Percentiles rank a stretch among this genome's conserved stretches.
These are phyloP conservation scores for Suillus brevipes DNA, from an alignment of 768 basidiomycete genomes.

Conservation along the genomic window DNA sequence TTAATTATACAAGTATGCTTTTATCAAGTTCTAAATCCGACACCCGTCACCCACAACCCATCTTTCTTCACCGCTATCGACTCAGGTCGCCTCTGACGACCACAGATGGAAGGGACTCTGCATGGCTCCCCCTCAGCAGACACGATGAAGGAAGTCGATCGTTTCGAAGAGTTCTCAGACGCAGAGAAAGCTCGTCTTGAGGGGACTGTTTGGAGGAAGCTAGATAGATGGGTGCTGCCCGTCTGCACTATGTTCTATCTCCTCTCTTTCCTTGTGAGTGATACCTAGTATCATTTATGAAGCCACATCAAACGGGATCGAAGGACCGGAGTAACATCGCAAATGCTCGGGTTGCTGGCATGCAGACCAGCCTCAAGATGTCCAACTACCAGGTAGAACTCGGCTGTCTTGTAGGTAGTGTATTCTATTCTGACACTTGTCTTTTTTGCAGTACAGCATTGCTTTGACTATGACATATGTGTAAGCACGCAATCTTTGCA, in stretches of 20 bases:
- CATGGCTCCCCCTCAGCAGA: conserved; percentile 1
- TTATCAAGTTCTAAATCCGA: not conserved
- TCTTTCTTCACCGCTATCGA: not conserved
- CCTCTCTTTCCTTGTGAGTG: conserved; percentile 52
- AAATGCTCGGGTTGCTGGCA: conserved; percentile 62
- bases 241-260: conserved; percentile 51
- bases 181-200: conserved; percentile 32
- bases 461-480: conserved; percentile 31
- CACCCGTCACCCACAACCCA: not conserved
- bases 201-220: conserved; percentile 46
- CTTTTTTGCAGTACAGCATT: conserved; percentile 33
- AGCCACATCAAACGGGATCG: not conserved
- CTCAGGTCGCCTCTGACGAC: not conserved
- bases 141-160: conserved; percentile 12
- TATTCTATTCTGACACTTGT: not conserved
- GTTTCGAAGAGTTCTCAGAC: conserved; percentile 15
- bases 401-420: not conserved
- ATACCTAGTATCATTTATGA: not conserved
- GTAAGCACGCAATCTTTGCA: conserved; percentile 12
- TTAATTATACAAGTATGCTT: not conserved
- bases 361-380: conserved; percentile 49
- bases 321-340: conserved; percentile 48
- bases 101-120: conserved; percentile 10
- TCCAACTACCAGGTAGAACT: conserved; percentile 27
- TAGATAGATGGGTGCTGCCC: conserved; percentile 50